These are phyloP conservation scores for Yamadazyma insecticola DNA, from an alignment of 805 yeast genomes.

Conservation along the genomic window DNA sequence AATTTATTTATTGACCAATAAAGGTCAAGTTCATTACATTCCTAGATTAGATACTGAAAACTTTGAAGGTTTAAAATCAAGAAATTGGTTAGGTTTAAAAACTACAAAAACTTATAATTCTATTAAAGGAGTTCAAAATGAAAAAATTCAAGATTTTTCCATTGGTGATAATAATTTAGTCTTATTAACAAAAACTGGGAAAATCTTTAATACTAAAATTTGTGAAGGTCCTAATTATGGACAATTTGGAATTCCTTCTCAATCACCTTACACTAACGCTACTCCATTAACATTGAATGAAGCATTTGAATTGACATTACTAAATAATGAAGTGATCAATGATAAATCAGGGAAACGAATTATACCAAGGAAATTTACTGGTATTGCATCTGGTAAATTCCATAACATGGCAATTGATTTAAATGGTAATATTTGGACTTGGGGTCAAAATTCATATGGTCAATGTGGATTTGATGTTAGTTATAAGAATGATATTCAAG, in stretches of 20 bases:
- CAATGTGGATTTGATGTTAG: slow-evolving; percentile 71
- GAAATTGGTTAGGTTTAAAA: slow-evolving; percentile 21
- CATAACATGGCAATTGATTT: slow-evolving; percentile 71
- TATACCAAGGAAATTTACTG: slow-evolving; percentile 42
- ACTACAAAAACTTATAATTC: slow-evolving; percentile 5
- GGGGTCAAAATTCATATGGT: slow-evolving; percentile 85
- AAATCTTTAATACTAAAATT: slow-evolving; percentile 60
- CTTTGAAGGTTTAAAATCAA: slow-evolving; percentile 11
- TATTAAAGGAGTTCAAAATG: slow-evolving; percentile 11
- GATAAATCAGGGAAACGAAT: slow-evolving; percentile 15
- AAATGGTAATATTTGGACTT: slow-evolving; percentile 69
- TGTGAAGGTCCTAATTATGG: slow-evolving; percentile 53
- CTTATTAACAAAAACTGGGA: slow-evolving; percentile 54
- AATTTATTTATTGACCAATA: slow-evolving; percentile 37
- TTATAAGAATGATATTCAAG: slow-evolving; percentile 59
- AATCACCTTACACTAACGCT: slow-evolving; percentile 52
- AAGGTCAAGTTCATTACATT: slow-evolving; percentile 32
- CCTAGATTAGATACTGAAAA: slow-evolving; percentile 19
- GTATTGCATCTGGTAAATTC: slow-evolving; percentile 68
- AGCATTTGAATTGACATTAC: slow-evolving; percentile 47
- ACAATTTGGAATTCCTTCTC: slow-evolving; percentile 77
- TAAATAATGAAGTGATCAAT: slow-evolving; percentile 44
- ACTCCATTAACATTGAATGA: slow-evolving; percentile 19
- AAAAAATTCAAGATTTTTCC: slow-evolving; percentile 42
- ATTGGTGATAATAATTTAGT: slow-evolving; percentile 69